Evolutionary conservation across 306 rosid genomes (phyloP).

Genomic region (Vigna unguiculata): DNA sequence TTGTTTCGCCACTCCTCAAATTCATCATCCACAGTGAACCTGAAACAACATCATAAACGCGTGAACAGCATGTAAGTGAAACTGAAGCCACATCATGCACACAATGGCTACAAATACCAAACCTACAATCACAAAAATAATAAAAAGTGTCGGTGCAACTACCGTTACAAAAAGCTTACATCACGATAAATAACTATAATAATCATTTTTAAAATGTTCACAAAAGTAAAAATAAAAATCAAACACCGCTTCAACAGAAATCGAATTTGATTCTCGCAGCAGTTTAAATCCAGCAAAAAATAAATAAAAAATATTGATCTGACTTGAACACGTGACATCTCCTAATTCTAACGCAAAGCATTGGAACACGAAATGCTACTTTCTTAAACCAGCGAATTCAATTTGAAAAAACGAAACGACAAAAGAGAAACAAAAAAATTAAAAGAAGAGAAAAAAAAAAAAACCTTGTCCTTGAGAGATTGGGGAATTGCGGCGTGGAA

Average conservation of each 20-base stretch:
- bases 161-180: not conserved
- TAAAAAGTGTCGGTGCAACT: not conserved
- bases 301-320: slow-evolving; percentile 8
- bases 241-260: not conserved
- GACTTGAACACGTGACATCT: not conserved
- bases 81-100: slow-evolving; percentile 6
- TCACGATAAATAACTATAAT: not conserved
- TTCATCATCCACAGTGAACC: slow-evolving; percentile 85
- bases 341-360: not conserved
- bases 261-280: not conserved
- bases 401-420: not conserved
- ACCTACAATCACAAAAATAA: not conserved
- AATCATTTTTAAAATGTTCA: not conserved
- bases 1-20: slow-evolving; percentile 72
- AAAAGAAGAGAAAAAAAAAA: too few species aligned
- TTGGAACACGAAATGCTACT: slow-evolving; percentile 1
- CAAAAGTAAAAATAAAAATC: not conserved
- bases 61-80: slow-evolving; percentile 15
- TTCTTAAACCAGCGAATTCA: not conserved
- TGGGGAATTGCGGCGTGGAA: slow-evolving; percentile 10
- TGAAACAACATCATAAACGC: slow-evolving; percentile 50
- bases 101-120: not conserved
- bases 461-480: slow-evolving; percentile 10
- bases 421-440: not conserved
- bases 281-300: not conserved